A percentile compares a stretch with the other conserved stretches of the same genome.
Conservation (phyloP, 208 protist genomes). For the Acanthamoeba healyi region DNA sequence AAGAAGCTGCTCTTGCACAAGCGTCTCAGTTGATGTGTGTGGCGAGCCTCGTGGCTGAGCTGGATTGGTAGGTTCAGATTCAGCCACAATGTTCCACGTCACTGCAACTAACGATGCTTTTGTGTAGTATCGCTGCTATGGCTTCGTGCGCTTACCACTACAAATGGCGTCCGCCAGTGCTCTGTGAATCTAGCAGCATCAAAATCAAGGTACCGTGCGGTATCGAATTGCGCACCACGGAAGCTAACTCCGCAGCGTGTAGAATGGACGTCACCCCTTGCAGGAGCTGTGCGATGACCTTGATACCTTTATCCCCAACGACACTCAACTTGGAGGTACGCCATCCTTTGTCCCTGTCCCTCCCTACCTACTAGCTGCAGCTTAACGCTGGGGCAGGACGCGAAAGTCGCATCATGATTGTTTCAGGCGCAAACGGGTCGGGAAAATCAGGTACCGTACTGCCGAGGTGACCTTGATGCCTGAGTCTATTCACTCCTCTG, state of each 20-base stretch:
- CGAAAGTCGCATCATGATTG: not conserved
- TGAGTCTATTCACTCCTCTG: not conserved
- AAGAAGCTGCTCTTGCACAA: not conserved
- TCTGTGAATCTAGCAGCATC: not conserved
- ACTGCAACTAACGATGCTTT: not conserved
- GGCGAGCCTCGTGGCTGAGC: conserved; percentile 16
- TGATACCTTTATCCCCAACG: conserved; percentile 78
- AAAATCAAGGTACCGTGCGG: not conserved
- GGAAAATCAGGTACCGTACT: conserved; percentile 91
- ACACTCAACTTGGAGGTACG: conserved; percentile 39
- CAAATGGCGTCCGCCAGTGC: not conserved
- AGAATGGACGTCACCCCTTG: conserved; percentile 81
- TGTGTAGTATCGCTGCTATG: conserved; percentile 20
- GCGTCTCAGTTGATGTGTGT: not conserved
- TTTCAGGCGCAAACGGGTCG: conserved; percentile 91
- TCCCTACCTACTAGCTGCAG: not conserved
- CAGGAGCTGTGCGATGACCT: conserved; percentile 76
- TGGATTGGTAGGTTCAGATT: conserved; percentile 57
- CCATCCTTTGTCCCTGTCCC: not conserved
- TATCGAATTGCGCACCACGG: not conserved
- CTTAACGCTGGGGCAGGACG: not conserved
- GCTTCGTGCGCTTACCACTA: conserved; percentile 24
- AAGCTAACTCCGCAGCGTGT: not conserved
- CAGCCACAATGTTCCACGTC: not conserved
- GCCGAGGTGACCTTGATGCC: no score